Evolutionary conservation across 495 filamentous ascomycete genomes (phyloP), one percentile per base, ranked within the genome.

Genomic region (Aspergillus sclerotioniger): DNA sequence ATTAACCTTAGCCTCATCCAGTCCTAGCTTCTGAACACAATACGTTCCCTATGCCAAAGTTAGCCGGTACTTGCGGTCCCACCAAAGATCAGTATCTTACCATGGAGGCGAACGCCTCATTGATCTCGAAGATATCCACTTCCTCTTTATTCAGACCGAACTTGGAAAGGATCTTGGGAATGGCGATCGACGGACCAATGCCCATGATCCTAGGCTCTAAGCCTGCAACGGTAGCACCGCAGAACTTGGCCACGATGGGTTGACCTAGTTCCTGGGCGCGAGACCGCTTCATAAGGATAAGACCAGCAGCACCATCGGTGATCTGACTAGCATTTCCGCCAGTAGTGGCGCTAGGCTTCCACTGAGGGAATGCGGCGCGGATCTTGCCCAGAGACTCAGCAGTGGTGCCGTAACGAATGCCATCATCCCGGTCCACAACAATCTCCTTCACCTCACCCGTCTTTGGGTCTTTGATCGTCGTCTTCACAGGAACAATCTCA

Each of bases 31-130:
- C 59, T 89, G 81, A 25, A 87, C 77, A 77, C 91, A 96, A 78
- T 97, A 98, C 9, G 95, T 91, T 35, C 90, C 76, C 74, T 77
- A 55, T 8, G 12, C 20, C 4, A 50, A 31, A 19, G 33, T 66
- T 64, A 68, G 57, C 28, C n/a, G 31, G 21, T 21, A 20, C 4
- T 55, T 19, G 29, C 20, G 31, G 5, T 32, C 17, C 13, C 8
- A n/a, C 45, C n/a, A 6, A 19, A 43, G 8, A 21, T 25, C 8
- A 39, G 1, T 28, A 53, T 51, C 62, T 25, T 58, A 90, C 92
- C 93, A 98, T 98, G 33, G 87, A 91, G 15, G 93, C 92, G 65
- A 98, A 98, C 1, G 93, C 93, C 81, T 98, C 93, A 72, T 98
- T 98, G 65, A 98, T 76, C 79, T 98, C 93, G 62, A 96, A 83